Conservation (phyloP, 1,284 basidiomycete species). For the Malassezia restricta region DNA sequence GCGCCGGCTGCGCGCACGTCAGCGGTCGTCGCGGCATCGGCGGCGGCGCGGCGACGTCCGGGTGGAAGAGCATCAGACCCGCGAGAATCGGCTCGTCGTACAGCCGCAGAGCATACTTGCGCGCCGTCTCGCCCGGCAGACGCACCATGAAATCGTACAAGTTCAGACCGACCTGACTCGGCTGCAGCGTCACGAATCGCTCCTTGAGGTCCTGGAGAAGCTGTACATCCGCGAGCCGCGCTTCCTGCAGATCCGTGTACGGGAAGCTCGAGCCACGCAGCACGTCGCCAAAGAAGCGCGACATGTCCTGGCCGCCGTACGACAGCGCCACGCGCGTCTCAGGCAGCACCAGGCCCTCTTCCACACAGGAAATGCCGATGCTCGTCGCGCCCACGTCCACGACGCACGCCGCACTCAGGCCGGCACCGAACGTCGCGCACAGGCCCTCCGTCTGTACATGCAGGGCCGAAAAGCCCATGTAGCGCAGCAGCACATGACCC, state of each 20-base stretch:
- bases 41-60: slow-evolving; percentile 62
- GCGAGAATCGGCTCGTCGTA: slow-evolving; percentile 95
- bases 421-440: slow-evolving; percentile 87
- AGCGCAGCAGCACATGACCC: slow-evolving; percentile 61
- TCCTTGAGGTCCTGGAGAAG: slow-evolving; percentile 39
- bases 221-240: slow-evolving; percentile 27
- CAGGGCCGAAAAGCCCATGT: slow-evolving; percentile 55
- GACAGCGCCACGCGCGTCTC: slow-evolving; percentile 78
- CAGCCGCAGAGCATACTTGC: slow-evolving; percentile 77
- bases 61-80: slow-evolving; percentile 83
- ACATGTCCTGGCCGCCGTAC: slow-evolving; percentile 87
- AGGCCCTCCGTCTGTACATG: slow-evolving; percentile 55
- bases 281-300: slow-evolving; percentile 70
- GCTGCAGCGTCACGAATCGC: slow-evolving; percentile 36
- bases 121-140: slow-evolving; percentile 60
- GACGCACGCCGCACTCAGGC: slow-evolving; percentile 84
- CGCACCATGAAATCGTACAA: slow-evolving; percentile 64
- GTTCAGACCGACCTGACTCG: slow-evolving; percentile 39
- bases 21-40: neutral
- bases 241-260: slow-evolving; percentile 62
- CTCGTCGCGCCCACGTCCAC: slow-evolving; percentile 80
- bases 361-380: slow-evolving; percentile 81
- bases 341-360: slow-evolving; percentile 76
- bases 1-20: neutral
- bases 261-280: slow-evolving; percentile 74